These are phyloP conservation scores for Periglandula ipomoeae DNA, from an alignment of 2,329 filamentous ascomycete genomes.

Conservation along the genomic window DNA sequence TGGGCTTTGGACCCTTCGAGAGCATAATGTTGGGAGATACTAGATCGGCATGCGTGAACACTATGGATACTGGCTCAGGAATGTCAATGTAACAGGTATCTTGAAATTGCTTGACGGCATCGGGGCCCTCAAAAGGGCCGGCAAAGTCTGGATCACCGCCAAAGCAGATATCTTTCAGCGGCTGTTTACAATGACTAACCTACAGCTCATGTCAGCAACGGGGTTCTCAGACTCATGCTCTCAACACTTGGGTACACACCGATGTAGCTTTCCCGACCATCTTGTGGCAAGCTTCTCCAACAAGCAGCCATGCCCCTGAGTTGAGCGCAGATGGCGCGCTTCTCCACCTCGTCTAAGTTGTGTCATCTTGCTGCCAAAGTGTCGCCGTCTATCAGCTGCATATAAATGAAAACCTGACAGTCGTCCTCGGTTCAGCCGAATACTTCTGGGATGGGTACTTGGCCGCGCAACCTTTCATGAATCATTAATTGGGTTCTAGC, in stretches of 20 bases:
- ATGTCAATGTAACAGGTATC: conserved; percentile 21
- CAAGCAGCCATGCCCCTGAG: neutral
- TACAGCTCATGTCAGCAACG: neutral
- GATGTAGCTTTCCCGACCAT: neutral
- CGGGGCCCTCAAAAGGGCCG: neutral
- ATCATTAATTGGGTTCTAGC: conserved; percentile 20
- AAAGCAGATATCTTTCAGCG: neutral
- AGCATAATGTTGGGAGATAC: conserved; percentile 17
- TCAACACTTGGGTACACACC: neutral
- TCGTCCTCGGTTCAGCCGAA: conserved; percentile 16
- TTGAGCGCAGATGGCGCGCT: neutral
- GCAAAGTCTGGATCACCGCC: neutral
- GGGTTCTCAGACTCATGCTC: neutral
- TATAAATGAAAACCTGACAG: neutral
- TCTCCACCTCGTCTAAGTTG: neutral
- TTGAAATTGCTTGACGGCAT: conserved; percentile 22
- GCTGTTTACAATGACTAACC: neutral
- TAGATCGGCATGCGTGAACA: conserved; percentile 20
- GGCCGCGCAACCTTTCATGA: conserved; percentile 15
- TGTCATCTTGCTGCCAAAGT: neutral
- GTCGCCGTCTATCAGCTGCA: neutral
- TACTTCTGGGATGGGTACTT: conserved; percentile 26
- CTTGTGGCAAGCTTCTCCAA: neutral
- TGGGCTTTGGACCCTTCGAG: conserved; percentile 5
- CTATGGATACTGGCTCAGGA: conserved; percentile 12